Base-by-base conservation (phyloP, 1,139 yeast species). In the Eremothecium coryli region DNA sequence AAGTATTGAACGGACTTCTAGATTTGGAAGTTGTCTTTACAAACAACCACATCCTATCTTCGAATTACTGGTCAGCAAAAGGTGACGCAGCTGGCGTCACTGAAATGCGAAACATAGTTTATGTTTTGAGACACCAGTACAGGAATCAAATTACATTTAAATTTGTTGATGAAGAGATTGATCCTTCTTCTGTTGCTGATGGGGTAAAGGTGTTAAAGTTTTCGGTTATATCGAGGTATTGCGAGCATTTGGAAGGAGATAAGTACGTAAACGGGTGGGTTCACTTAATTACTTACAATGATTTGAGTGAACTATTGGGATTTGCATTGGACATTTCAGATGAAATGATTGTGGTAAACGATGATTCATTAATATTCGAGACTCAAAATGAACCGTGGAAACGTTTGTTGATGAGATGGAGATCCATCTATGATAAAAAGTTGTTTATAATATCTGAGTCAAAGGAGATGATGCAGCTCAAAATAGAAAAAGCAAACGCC, bases 381-480 rank as follows among this genome's bases (percentile, higher is more conserved):
- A 27, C 30, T 17, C 30, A 27, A 14, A 27, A 27, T 27, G 30
- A 27, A 27, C 30, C 30, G 10, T 27, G 30, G 30, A 27, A 27
- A 27, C 20, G 30, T 4, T 27, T 27, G 22, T 18, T 27, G 22
- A 27, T 27, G 30, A 27, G 30, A 27, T 27, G 30, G 30, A 27
- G 30, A 7, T 27, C 30, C 4, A 27, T 27, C 4, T 27, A 27
- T 6, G 30, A 27, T 14, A 27, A 27, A 17, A 27, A 27, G 14
- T 14, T 27, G 10, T 27, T 27, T 17, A 27, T 27, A n/a, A 27
- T 27, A 10, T 27, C 30, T 27, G 30, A 27, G 17, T 27, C 30
- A 4, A 27, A 27, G 17, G 30, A 27, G 22, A 27, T 27, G 30
- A 27, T 27, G 30, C 30, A 27, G 7, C 30, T 27, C 30, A 27